Base-by-base conservation (phyloP, 2,329 filamentous ascomycete genomes). In the Fusarium sp. region DNA sequence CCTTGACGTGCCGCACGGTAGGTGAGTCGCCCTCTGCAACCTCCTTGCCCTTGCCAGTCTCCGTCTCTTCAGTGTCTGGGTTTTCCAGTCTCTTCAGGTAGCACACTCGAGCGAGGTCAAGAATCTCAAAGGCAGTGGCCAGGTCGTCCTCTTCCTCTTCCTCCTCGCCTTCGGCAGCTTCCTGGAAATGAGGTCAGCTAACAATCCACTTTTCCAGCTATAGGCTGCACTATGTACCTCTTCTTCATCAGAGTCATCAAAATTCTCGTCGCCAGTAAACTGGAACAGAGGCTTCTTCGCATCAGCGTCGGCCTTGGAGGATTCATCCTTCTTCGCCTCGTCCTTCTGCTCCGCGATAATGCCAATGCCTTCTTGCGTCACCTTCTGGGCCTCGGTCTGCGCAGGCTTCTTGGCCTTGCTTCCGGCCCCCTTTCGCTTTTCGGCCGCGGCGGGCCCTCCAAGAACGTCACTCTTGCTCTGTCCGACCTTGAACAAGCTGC, bases 401-500 rank as follows among this genome's bases (percentile, higher is more conserved):
- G 80, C 79, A 73, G 79, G 83, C 67, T 86, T 86, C 78, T 81
- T 85, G 71, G 80, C 67, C 79, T 82, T 83, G 52, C 10, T 65
- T 39, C 70, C 69, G 31, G 86, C 81, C 70, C 71, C 85, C 77
- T 87, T 84, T 83, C 67, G 69, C 54, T 80, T 79, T n/a, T 91
- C 84, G 80, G 88, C 85, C 81, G 90, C 82, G 22, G 95, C 93
- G 79, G 93, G 93, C 37, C 93, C 94, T 67, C 97, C 97, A 39
- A 99, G 88, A 27, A 99, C 95, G 80, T 98, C 95, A 81, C 95
- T 98, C 84, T 97, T 98, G 82, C 91, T 92, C 82, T 98, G 94
- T 33, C 95, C 97, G 69, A 98, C 93, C 82, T 95, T 95, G 88
- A 97, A 98, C 22, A 99, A 86, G 66, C 95, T 95, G 81, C 96